phyloP scores from a whole-genome alignment of 176 grass and related monocot genomes.

The Cymbopogon citratus region DNA sequence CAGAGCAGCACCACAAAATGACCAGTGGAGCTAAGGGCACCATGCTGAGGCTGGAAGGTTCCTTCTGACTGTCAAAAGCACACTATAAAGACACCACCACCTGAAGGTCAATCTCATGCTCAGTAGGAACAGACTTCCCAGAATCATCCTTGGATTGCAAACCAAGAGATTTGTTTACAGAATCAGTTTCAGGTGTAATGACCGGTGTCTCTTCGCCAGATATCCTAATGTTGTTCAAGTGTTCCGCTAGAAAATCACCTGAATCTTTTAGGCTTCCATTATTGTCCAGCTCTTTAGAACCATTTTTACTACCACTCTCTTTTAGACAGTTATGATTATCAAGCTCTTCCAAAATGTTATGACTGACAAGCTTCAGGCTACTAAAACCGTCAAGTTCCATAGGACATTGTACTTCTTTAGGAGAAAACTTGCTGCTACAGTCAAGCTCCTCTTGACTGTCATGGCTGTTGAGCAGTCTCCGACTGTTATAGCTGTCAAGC shows the following conservation, averaged over 20 bases:
- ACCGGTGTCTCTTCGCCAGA: constrained; percentile 27
- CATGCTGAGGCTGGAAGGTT: constrained; percentile 17
- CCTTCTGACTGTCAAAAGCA: background rate
- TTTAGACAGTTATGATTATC: constrained; percentile 15
- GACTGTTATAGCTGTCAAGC: background rate
- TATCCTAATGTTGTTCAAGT: constrained; percentile 28
- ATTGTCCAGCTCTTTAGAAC: background rate
- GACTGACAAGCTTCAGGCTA: background rate
- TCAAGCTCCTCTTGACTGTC: constrained; percentile 14
- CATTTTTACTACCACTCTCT: constrained; percentile 1
- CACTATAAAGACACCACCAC: constrained; percentile 35
- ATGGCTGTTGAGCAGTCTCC: background rate
- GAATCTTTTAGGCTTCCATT: background rate
- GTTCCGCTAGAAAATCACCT: constrained; percentile 28
- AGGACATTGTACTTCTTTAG: constrained; percentile 18
- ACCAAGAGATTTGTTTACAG: constrained; percentile 30
- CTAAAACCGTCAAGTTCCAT: background rate
- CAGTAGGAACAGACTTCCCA: constrained; percentile 28
- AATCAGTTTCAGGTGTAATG: constrained; percentile 25
- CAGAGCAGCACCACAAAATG: constrained; percentile 12
- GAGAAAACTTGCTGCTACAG: constrained; percentile 17
- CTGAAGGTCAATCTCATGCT: constrained; percentile 44
- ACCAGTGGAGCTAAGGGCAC: background rate
- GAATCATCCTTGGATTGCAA: constrained; percentile 27
- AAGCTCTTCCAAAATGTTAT: background rate